Conservation (phyloP, 352 stramenopile genomes). For the Globisporangium apiculatum region DNA sequence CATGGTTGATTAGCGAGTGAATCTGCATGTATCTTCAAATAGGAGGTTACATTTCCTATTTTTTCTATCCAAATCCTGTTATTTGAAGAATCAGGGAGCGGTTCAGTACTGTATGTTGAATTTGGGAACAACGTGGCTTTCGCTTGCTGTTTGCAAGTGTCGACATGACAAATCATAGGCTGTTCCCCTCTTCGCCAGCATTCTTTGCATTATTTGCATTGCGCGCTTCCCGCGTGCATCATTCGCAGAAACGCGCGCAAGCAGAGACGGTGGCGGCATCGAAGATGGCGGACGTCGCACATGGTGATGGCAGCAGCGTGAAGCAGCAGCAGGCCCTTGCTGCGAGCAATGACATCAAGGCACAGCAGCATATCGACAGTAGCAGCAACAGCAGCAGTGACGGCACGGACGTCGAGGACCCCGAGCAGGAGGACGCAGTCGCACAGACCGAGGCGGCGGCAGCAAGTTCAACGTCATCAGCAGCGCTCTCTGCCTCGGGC, state of each 20-base stretch:
- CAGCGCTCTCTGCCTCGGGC: conserved; percentile 6
- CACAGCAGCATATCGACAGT: background rate
- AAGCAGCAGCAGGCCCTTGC: too few relatives aligned
- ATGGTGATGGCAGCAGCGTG: background rate
- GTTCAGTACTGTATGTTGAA: too few relatives aligned
- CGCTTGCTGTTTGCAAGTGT: too few relatives aligned
- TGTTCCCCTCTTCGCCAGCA: too few relatives aligned
- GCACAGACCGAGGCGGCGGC: background rate
- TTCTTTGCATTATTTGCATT: background rate
- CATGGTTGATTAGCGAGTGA: too few relatives aligned
- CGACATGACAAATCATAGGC: too few relatives aligned
- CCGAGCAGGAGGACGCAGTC: conserved; percentile 16
- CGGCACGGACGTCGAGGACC: conserved; percentile 9
- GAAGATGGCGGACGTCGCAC: background rate
- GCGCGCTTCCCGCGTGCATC: background rate
- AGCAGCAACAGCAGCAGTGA: background rate
- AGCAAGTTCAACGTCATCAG: background rate
- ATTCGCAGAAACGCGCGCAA: background rate
- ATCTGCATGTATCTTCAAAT: too few relatives aligned
- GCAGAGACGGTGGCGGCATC: background rate
- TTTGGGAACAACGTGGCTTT: too few relatives aligned
- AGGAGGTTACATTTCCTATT: too few relatives aligned
- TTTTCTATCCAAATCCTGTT: too few relatives aligned
- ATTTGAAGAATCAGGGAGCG: too few relatives aligned
- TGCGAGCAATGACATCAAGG: background rate